These are phyloP conservation scores for Diaporthe sp. DNA, from an alignment of 2,329 filamentous ascomycete genomes.

Conservation along the genomic window DNA sequence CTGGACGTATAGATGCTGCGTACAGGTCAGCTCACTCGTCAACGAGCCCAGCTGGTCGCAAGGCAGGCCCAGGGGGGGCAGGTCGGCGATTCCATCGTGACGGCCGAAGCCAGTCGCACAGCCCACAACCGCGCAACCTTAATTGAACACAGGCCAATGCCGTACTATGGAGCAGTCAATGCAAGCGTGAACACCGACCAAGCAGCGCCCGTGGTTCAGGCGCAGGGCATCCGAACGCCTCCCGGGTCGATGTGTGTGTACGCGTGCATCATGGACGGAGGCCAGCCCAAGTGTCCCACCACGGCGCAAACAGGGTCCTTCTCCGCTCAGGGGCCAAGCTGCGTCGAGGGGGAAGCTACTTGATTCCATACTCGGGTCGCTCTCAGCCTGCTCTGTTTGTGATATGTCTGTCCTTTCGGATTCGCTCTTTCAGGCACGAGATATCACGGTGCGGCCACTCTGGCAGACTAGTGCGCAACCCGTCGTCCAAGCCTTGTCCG, in stretches of 20 bases:
- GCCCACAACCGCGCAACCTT: slow-evolving; percentile 29
- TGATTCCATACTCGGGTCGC: background rate
- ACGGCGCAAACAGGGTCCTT: background rate
- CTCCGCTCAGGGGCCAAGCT: background rate
- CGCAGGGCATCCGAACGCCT: slow-evolving; percentile 23
- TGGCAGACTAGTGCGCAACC: slow-evolving; percentile 14
- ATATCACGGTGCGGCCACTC: slow-evolving; percentile 19
- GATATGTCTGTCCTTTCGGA: background rate
- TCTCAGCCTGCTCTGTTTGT: background rate
- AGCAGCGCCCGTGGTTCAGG: slow-evolving; percentile 28
- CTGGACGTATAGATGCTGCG: background rate
- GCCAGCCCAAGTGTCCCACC: background rate
- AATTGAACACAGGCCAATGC: slow-evolving; percentile 16
- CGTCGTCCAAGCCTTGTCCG: slow-evolving; percentile 3
- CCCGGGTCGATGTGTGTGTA: slow-evolving; percentile 10
- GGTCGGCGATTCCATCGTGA: slow-evolving; percentile 26
- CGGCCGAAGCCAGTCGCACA: slow-evolving; percentile 23
- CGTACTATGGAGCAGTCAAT: slow-evolving; percentile 20
- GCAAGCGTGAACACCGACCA: slow-evolving; percentile 8
- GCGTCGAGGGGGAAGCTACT: background rate
- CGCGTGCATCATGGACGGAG: background rate
- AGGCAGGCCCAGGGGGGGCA: slow-evolving; percentile 3
- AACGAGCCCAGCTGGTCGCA: background rate
- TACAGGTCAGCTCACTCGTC: background rate
- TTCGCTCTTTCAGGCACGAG: background rate